A percentile compares a stretch with the other conserved stretches of the same genome.
phyloP scores from a whole-genome alignment of 2,329 filamentous ascomycete genomes.

The Hypoxylon sp. region DNA sequence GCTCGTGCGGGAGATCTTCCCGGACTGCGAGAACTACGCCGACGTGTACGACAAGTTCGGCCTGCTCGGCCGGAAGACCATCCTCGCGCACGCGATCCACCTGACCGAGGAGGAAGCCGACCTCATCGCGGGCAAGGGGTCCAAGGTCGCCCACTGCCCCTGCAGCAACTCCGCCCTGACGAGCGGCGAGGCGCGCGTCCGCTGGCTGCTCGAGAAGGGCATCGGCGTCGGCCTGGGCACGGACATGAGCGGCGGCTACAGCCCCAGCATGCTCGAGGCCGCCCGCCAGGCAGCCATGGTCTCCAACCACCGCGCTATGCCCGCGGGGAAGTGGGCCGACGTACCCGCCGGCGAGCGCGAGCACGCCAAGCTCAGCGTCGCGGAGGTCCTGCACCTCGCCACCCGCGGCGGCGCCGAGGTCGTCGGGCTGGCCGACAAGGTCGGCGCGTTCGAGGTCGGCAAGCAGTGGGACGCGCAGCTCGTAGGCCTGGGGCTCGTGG shows the following conservation, averaged over 20 bases:
- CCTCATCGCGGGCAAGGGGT: constrained; percentile 70
- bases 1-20: constrained; percentile 79
- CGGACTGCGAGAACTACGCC: constrained; percentile 73
- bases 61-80: constrained; percentile 78
- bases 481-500: constrained; percentile 70
- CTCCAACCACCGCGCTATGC: constrained; percentile 76
- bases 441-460: constrained; percentile 87
- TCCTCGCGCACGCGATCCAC: constrained; percentile 89
- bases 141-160: constrained; percentile 87
- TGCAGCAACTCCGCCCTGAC: constrained; percentile 87
- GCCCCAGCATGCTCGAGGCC: constrained; percentile 83
- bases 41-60: constrained; percentile 81
- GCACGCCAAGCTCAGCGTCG: constrained; percentile 78
- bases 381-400: constrained; percentile 87
- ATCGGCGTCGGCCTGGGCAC: constrained; percentile 89
- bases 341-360: constrained; percentile 51
- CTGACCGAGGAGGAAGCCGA: constrained; percentile 74
- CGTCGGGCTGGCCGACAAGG: constrained; percentile 75
- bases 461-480: constrained; percentile 94
- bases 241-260: constrained; percentile 91
- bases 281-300: constrained; percentile 84
- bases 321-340: constrained; percentile 44
- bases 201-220: constrained; percentile 78
- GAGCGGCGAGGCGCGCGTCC: constrained; percentile 80
- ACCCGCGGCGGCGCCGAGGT: constrained; percentile 89